Conservation (phyloP, 1,139 yeast species). For the Pichia sp. region DNA sequence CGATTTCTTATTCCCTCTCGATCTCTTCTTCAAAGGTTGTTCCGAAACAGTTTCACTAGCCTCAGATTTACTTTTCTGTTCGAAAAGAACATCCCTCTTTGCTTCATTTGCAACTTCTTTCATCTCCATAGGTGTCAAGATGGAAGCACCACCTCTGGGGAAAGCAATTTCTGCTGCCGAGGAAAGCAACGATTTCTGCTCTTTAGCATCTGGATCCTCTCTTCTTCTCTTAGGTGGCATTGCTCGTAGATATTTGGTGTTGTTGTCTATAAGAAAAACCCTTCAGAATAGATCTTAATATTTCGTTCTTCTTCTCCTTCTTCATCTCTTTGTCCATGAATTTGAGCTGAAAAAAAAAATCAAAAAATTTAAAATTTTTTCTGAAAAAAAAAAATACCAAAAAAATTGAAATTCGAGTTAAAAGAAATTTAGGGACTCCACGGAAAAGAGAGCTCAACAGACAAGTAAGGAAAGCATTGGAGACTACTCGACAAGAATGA, state of each 20-base stretch:
- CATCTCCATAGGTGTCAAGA: constrained; percentile 82
- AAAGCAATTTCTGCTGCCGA: constrained; percentile 61
- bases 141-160: constrained; percentile 94
- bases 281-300: too few relatives aligned
- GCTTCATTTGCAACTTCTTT: constrained; percentile 94
- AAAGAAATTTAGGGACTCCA: too few relatives aligned
- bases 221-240: constrained; percentile 32
- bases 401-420: neutral
- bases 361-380: neutral
- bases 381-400: neutral
- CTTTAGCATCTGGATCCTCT: constrained; percentile 23
- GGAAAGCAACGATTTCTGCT: constrained; percentile 25
- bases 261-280: neutral
- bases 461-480: too few relatives aligned
- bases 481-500: too few relatives aligned
- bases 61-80: constrained; percentile 31
- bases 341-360: neutral
- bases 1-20: constrained; percentile 24
- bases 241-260: neutral
- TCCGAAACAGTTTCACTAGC: constrained; percentile 21
- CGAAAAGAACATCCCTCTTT: constrained; percentile 77
- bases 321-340: neutral
- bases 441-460: too few relatives aligned
- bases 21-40: constrained; percentile 36
- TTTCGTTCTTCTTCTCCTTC: neutral